Evolutionary conservation across 768 basidiomycete genomes (phyloP).

Genomic region (Scleroderma citrinum): DNA sequence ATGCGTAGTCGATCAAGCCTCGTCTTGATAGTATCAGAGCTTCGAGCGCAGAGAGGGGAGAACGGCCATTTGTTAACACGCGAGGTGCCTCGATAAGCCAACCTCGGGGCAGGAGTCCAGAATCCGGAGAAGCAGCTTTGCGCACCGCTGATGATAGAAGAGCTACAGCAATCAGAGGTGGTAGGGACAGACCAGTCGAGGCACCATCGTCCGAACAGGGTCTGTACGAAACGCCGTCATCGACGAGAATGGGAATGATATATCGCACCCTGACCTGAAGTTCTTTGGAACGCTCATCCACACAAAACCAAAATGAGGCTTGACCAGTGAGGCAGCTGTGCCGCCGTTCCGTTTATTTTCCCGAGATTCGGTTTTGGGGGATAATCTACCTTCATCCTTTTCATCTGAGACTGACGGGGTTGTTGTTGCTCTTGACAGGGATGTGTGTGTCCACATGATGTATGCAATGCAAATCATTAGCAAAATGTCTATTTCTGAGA

Average conservation of each 20-base stretch:
- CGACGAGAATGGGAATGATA: background rate
- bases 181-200: conserved; percentile 76
- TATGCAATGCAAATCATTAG: conserved; percentile 52
- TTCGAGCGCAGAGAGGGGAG: conserved; percentile 40
- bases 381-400: conserved; percentile 22
- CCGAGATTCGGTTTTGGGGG: conserved; percentile 44
- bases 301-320: conserved; percentile 60
- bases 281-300: conserved; percentile 93
- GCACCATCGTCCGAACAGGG: conserved; percentile 83
- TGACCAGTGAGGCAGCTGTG: conserved; percentile 27
- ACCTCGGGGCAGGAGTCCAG: conserved; percentile 41
- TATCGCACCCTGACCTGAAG: conserved; percentile 51
- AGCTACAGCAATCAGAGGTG: conserved; percentile 71
- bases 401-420: conserved; percentile 10
- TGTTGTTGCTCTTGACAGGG: conserved; percentile 29
- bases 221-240: conserved; percentile 35
- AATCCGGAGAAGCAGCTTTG: conserved; percentile 25
- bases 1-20: conserved; percentile 72
- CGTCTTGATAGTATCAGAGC: conserved; percentile 66
- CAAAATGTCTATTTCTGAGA: conserved; percentile 53
- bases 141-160: conserved; percentile 51
- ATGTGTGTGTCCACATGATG: conserved; percentile 54
- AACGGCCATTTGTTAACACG: conserved; percentile 40
- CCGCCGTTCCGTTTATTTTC: conserved; percentile 37
- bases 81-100: conserved; percentile 81